Evolutionary conservation across 306 rosid genomes (phyloP), one percentile per base, ranked within the genome.

Genomic region (Oemleria cerasiformis): DNA sequence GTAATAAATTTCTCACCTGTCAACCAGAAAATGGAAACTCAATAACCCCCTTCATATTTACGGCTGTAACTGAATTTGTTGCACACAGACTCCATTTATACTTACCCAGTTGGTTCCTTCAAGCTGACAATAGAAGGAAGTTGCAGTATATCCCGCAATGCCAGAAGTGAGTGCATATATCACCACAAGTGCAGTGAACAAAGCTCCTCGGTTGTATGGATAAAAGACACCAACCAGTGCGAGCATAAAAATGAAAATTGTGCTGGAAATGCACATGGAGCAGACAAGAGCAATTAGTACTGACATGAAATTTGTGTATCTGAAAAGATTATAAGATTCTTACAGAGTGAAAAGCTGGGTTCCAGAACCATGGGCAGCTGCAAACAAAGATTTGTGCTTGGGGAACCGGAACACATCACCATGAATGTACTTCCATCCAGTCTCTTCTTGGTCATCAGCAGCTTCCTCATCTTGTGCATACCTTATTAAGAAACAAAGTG

Each of bases 401-500:
- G 98, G 98, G 73, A 90, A 93, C 73, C 98, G 88, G 78, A 93
- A 93, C 80, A 93, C 97, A 74, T 93, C 98, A 39, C 98, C 98
- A 62, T 93, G 97, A 70, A 93, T 93, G 78, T 93, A 93, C 79
- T 93, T 93, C 98, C 98, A 93, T 43, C 98, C 98, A 0, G 98
- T 93, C 81, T 93, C 97, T 84, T 93, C 98, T 77, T 93, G 98
- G 76, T 93, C 98, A 85, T 93, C 97, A 57, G 91, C 97, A 66
- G 97, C 93, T 86, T 90, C 98, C 81, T 93, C 98, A 73, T 93
- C 98, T 87, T 93, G 97, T 11, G 97, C 98, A 73, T 93, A 90
- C 86, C 98, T 91, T 70, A 42, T 70, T 39, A 41, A 63, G 63
- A 58, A 62, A 65, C 36, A 4, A 58, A 40, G 60, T n/a, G 43